phyloP scores from a whole-genome alignment of 2,329 filamentous ascomycete species.

The Phyllosticta paracitricarpa region DNA sequence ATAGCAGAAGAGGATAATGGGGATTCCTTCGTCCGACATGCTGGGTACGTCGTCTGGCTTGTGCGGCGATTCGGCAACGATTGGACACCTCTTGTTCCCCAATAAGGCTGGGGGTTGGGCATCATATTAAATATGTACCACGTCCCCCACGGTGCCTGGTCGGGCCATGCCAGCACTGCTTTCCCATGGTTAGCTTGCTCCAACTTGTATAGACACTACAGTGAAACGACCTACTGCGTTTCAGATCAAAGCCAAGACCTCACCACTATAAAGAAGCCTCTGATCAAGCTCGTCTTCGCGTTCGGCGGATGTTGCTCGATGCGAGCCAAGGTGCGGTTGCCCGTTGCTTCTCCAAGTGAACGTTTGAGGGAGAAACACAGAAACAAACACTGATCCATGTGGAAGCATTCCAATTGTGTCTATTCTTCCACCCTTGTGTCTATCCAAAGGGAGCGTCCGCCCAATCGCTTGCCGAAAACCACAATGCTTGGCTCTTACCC shows the following conservation, averaged over 20 bases:
- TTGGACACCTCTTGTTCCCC: not conserved
- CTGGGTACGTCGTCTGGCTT: not conserved
- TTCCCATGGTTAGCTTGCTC: not conserved
- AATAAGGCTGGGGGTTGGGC: not conserved
- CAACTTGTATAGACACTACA: not conserved
- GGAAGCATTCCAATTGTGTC: not conserved
- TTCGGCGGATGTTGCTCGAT: not conserved
- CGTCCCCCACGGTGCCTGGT: not conserved
- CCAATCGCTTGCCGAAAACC: not conserved
- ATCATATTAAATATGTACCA: not conserved
- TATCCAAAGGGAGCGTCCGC: not conserved
- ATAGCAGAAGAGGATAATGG: slow-evolving; percentile 6
- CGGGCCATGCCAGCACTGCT: not conserved
- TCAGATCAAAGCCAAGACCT: not conserved
- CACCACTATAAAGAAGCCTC: not conserved
- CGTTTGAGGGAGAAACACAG: not conserved
- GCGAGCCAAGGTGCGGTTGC: not conserved
- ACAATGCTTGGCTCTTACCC: not conserved
- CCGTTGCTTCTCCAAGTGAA: not conserved
- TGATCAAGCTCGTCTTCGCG: not conserved
- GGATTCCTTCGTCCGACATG: not conserved
- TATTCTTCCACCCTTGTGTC: not conserved
- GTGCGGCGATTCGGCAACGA: not conserved
- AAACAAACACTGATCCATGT: not conserved
- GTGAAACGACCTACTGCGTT: not conserved